These are phyloP conservation scores for Zizania palustris DNA, from an alignment of 202 grass and related monocot species.

Conservation along the genomic window DNA sequence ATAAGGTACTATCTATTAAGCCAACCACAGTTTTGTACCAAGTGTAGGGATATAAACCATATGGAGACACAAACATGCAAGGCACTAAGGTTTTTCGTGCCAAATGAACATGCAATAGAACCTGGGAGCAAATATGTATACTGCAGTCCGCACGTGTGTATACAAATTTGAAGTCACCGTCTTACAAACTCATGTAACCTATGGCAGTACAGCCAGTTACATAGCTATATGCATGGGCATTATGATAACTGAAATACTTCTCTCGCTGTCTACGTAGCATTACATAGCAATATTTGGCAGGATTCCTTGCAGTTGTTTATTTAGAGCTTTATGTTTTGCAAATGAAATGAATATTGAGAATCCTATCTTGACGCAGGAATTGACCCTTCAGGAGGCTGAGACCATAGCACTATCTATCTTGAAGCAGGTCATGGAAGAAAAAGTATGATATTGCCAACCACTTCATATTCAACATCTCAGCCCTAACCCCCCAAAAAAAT, in stretches of 20 bases:
- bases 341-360: slow-evolving; percentile 11
- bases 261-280: neutral
- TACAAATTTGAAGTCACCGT: neutral
- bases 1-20: slow-evolving; percentile 59
- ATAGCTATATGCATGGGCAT: neutral
- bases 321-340: neutral
- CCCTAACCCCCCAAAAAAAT: neutral
- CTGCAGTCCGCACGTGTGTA: neutral
- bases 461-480: neutral
- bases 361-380: slow-evolving; percentile 57
- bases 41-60: neutral
- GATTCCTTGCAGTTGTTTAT: neutral
- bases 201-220: neutral
- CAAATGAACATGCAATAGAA: slow-evolving; percentile 2
- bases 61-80: neutral
- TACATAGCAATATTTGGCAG: neutral
- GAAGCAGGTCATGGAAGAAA: slow-evolving; percentile 99
- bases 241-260: neutral
- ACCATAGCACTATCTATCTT: slow-evolving; percentile 92
- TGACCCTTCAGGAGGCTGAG: slow-evolving; percentile 85
- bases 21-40: neutral
- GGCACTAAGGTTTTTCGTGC: neutral
- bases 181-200: neutral
- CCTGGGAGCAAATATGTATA: neutral
- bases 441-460: slow-evolving; percentile 44